Evolutionary conservation across 2,329 filamentous ascomycete genomes (phyloP), one percentile per base, ranked within the genome.

Genomic region (Xylaria sp.): DNA sequence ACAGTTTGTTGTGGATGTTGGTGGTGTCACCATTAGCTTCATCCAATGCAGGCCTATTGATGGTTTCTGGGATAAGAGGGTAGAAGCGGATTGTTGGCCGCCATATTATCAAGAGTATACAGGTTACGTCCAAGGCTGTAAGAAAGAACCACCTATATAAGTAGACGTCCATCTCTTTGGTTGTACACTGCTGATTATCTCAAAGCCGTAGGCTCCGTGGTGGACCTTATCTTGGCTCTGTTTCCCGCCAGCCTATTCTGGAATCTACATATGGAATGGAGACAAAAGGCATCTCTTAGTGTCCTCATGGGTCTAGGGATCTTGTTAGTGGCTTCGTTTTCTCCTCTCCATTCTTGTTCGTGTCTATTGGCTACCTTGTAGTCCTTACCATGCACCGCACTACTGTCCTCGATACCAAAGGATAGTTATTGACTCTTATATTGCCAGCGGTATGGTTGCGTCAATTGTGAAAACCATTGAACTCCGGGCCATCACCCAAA

Each of bases 241-340:
- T 58, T 42, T n/a, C 54, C 54, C 15, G 36, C 54, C 4, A 28
- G 36, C 6, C 17, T 58, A 10, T 44, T 58, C 13, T 58, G 54
- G 54, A 44, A 58, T 4, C 9, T 58, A n/a, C 23, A 44, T 15
- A 58, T 58, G 54, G 38, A 58, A 26, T 42, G 20, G 54, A 58
- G 28, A 28, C 54, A 53, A 31, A 62, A 62, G 46, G 20, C 31
- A 20, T 60, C 40, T 15, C 42, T 46, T 11, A 46, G 56, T 20
- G 36, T 28, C 6, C 15, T 59, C 6, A 46, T 44, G 56, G 56
- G 42, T 17, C 20, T 59, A 3, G 38, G 38, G 6, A 46, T 59
- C 15, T 28, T 28, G 56, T 59, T n/a, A 42, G 56, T 51, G 10
- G 48, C 36, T 38, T 38, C 36, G 1, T 5, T 4, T 13, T 38